Conservation (phyloP, 768 basidiomycete genomes). For the Crepidotus variabilis region DNA sequence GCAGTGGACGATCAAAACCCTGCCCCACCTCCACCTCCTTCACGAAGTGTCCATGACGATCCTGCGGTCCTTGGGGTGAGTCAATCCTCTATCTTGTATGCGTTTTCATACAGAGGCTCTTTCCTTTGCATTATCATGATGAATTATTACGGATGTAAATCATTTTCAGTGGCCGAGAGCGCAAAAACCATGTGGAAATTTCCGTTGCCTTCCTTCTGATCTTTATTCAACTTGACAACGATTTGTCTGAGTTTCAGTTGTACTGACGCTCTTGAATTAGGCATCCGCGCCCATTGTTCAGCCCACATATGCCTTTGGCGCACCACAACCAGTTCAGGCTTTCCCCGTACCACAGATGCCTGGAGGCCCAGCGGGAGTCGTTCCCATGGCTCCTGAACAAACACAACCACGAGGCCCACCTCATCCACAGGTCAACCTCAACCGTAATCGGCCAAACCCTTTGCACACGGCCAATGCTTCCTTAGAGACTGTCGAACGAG, state of each 20-base stretch:
- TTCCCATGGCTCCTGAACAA: conserved; percentile 2
- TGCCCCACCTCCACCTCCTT: conserved; percentile 43
- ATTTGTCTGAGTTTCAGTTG: neutral
- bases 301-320: neutral
- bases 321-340: conserved; percentile 2
- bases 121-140: conserved; percentile 15
- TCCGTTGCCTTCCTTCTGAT: conserved; percentile 66
- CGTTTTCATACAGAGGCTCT: conserved; percentile 3
- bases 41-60: conserved; percentile 74
- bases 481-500: conserved; percentile 61
- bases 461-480: conserved; percentile 74
- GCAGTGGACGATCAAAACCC: conserved; percentile 70
- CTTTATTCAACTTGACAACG: conserved; percentile 6
- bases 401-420: conserved; percentile 10
- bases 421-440: conserved; percentile 7
- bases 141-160: conserved; percentile 30
- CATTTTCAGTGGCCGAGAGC: conserved; percentile 21
- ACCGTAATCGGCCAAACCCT: conserved; percentile 34
- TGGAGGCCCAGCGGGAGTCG: neutral
- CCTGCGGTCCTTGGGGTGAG: conserved; percentile 77
- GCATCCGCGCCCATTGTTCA: conserved; percentile 40
- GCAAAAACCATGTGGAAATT: conserved; percentile 46
- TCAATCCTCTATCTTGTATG: neutral
- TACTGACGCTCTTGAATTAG: conserved; percentile 21
- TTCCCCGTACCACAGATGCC: neutral